Evolutionary conservation across 2,329 filamentous ascomycete genomes (phyloP).

Genomic region (Diaporthe sp.): DNA sequence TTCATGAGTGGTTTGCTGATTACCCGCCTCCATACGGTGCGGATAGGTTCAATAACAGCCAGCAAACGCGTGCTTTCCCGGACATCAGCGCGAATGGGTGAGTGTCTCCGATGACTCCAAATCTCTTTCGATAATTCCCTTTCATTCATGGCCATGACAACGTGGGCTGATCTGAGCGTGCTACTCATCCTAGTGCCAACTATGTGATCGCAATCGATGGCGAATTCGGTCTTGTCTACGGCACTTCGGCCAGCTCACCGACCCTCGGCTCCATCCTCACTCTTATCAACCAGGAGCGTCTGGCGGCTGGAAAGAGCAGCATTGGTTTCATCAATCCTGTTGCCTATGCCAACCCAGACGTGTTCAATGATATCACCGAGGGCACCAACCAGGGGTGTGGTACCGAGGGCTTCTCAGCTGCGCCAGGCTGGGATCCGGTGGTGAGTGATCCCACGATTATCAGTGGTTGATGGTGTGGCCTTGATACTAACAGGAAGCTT

Average conservation of each 20-base stretch:
- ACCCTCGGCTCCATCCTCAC: slow-evolving; percentile 39
- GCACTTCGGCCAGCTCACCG: slow-evolving; percentile 39
- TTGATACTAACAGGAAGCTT: neutral
- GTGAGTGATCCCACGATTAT: neutral
- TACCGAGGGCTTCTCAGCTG: slow-evolving; percentile 32
- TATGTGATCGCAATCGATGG: slow-evolving; percentile 40
- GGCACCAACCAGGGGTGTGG: slow-evolving; percentile 38
- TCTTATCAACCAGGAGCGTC: slow-evolving; percentile 40
- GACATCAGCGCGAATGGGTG: slow-evolving; percentile 40
- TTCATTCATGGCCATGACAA: neutral
- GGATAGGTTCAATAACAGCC: slow-evolving; percentile 38
- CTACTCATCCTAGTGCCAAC: slow-evolving; percentile 27
- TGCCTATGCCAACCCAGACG: slow-evolving; percentile 37
- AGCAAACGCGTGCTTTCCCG: slow-evolving; percentile 37
- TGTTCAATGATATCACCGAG: slow-evolving; percentile 39
- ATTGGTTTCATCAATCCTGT: slow-evolving; percentile 41
- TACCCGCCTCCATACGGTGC: slow-evolving; percentile 38
- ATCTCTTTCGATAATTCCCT: neutral
- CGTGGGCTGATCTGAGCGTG: neutral
- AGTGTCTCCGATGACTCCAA: neutral
- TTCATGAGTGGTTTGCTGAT: slow-evolving; percentile 36
- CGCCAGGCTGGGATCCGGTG: slow-evolving; percentile 36
- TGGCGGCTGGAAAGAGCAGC: slow-evolving; percentile 38
- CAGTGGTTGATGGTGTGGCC: neutral
- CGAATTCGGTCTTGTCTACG: slow-evolving; percentile 36